These are phyloP conservation scores for Hanseniaspora meyeri DNA, from an alignment of 805 yeast genomes.

Conservation along the genomic window DNA sequence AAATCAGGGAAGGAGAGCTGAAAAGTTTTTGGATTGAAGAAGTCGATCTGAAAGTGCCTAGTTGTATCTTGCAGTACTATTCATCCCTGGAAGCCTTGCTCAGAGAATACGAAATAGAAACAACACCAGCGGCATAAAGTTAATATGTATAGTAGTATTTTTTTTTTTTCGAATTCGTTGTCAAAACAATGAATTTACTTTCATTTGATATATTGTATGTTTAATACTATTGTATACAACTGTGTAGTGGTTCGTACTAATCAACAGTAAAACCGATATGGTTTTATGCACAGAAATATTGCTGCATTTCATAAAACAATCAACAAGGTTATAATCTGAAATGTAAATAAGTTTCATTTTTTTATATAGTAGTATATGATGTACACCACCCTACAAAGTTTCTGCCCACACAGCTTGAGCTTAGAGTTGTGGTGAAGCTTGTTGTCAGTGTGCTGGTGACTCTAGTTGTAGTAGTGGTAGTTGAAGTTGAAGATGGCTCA, in stretches of 20 bases:
- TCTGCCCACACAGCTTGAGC: constrained; percentile 25
- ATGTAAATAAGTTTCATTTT: no score
- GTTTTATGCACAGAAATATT: no score
- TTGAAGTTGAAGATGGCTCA: constrained; percentile 28
- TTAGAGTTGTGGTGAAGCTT: constrained; percentile 15
- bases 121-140: not conserved
- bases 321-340: no score
- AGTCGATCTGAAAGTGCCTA: constrained; percentile 21
- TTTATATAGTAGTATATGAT: constrained; percentile 17
- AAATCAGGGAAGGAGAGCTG: constrained; percentile 20
- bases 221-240: not conserved
- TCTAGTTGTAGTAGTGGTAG: constrained; percentile 17
- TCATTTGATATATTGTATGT: not conserved
- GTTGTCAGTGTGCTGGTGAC: constrained; percentile 18
- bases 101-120: constrained; percentile 13
- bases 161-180: not conserved
- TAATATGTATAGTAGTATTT: not conserved
- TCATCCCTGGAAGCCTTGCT: constrained; percentile 19
- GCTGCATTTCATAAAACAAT: no score
- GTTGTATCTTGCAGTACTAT: constrained; percentile 21
- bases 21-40: constrained; percentile 24
- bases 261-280: no score
- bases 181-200: no score
- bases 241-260: no score
- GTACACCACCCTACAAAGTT: constrained; percentile 29